Evolutionary conservation across 306 rosid species (phyloP).

Genomic region (Pterocarpus santalinus): DNA sequence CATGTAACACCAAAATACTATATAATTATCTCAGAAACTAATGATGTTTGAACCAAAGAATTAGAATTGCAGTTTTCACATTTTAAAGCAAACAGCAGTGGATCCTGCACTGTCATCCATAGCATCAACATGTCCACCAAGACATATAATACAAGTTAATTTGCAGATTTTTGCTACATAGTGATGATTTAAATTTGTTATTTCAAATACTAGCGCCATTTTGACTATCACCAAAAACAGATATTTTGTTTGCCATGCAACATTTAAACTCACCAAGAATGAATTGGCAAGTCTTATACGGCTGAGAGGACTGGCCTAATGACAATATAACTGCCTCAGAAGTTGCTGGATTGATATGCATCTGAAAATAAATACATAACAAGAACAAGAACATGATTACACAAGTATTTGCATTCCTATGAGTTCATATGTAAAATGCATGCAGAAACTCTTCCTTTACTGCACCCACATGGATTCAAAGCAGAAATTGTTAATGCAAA

Average conservation of each 20-base stretch:
- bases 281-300: conserved; percentile 85
- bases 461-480: conserved; percentile 22
- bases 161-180: conserved; percentile 26
- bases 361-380: conserved; percentile 58
- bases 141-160: conserved; percentile 1
- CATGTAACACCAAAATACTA: not conserved
- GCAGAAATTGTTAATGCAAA: conserved; percentile 28
- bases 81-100: not conserved
- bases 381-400: conserved; percentile 18
- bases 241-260: conserved; percentile 11
- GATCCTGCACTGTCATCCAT: conserved; percentile 11
- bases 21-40: conserved; percentile 15
- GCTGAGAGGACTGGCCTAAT: conserved; percentile 80
- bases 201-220: conserved; percentile 9
- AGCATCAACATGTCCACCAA: conserved; percentile 15
- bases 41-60: conserved; percentile 3
- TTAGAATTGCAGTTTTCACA: not conserved
- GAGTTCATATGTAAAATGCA: conserved; percentile 22
- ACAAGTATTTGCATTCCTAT: conserved; percentile 6
- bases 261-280: conserved; percentile 76
- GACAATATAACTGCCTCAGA: conserved; percentile 83
- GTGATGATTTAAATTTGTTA: conserved; percentile 1
- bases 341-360: conserved; percentile 79
- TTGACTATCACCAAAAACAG: conserved; percentile 3
- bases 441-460: conserved; percentile 28